Percentiles rank a stretch among this genome's conserved stretches.
Conservation (phyloP, 164 flowering plant species). For the Kingdonia uniflora region DNA sequence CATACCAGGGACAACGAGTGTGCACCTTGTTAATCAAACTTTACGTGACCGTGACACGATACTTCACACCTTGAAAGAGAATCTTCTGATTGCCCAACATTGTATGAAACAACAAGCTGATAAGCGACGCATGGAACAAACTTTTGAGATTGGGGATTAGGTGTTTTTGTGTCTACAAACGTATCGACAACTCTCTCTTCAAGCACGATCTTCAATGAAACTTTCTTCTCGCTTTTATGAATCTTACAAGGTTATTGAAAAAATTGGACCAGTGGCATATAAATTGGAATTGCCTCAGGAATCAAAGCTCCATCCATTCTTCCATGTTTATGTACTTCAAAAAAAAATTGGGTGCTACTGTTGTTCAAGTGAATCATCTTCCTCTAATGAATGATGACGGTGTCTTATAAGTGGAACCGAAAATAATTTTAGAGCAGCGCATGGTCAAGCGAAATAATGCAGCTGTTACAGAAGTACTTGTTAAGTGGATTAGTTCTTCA, state of each 20-base stretch:
- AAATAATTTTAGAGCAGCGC: neutral
- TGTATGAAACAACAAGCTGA: neutral
- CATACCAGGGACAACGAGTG: neutral
- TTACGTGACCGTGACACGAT: neutral
- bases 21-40: neutral
- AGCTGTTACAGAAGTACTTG: neutral
- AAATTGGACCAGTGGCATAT: neutral
- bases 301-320: neutral
- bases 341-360: neutral
- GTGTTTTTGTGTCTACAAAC: neutral
- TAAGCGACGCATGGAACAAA: neutral
- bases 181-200: neutral
- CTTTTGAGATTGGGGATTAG: neutral
- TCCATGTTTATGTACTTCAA: neutral
- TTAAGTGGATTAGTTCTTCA: neutral
- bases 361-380: neutral
- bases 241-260: neutral
- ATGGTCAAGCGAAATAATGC: neutral
- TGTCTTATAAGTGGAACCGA: neutral
- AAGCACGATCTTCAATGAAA: neutral
- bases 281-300: neutral
- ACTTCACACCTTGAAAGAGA: neutral
- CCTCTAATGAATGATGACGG: neutral
- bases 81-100: neutral
- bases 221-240: neutral